Evolutionary conservation across 306 rosid species (phyloP), one percentile per base, ranked within the genome.

Genomic region (Prunus fruticosa): DNA sequence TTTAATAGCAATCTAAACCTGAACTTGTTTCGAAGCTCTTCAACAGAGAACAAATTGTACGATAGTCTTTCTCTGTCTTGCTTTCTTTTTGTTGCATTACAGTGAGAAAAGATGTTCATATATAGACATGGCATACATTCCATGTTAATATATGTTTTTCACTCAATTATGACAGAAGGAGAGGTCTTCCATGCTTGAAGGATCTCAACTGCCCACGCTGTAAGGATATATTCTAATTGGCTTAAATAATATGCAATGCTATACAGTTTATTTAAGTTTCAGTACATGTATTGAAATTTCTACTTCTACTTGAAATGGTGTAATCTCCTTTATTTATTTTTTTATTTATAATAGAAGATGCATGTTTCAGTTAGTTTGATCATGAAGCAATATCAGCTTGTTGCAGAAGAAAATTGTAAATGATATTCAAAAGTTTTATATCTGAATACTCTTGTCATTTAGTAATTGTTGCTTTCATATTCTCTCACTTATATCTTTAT

Each of bases 21-120:
- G 68, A 94, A 94, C 81, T 78, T 94, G 90, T 92, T 86, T 47
- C 84, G 78, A 79, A 85, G 93, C 88, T 90, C 89, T 64, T 85
- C 62, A 23, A 73, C 72, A 13, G 71, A 54, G 72, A 82, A 78
- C 72, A 79, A 76, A 75, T 74, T 64, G 98, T 94, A 82, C 89
- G 94, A 73, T 57, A 22, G 71, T 45, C 78, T 71, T 5, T 71
- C 41, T 54, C 61, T 69, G 47, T 80, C 67, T 51, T 68, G 43
- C 43, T 11, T 60, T 62, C 41, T 16, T 19, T 64, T 60, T 9
- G 51, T 47, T 49, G 58, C 62, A 27, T 62, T 32, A 5, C 32
- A 41, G 25, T 25, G 3, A 64, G 25, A 52, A 28, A 9, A 20
- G 27, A 66, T 57, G 23, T 72, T 60, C 46, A 19, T 50, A 63